A percentile compares a stretch with the other conserved stretches of the same genome.
phyloP scores from a whole-genome alignment of 2,329 filamentous ascomycete species.

The Xylaria sp. region DNA sequence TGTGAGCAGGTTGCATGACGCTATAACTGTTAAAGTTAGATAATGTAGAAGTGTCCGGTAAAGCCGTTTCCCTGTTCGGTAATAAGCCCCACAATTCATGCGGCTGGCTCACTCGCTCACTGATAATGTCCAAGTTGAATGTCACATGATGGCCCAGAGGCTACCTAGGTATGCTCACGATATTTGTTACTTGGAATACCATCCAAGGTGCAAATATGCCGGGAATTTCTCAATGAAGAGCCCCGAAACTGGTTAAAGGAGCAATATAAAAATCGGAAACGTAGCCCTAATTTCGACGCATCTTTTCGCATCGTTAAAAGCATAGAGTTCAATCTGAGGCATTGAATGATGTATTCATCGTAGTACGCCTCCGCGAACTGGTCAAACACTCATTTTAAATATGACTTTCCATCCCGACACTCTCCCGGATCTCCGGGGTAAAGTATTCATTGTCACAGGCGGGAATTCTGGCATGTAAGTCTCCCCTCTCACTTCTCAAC shows the following conservation, averaged over 20 bases:
- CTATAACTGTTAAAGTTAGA: too few relatives aligned
- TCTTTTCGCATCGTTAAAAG: slow-evolving; percentile 28
- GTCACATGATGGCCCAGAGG: slow-evolving; percentile 8
- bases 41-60: too few relatives aligned
- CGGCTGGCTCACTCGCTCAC: slow-evolving; percentile 37
- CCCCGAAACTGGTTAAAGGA: not conserved
- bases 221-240: not conserved
- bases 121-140: slow-evolving; percentile 25
- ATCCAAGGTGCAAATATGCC: not conserved
- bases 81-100: slow-evolving; percentile 30
- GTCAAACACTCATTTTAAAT: slow-evolving; percentile 24
- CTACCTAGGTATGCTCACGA: slow-evolving; percentile 37
- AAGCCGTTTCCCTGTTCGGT: too few relatives aligned
- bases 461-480: slow-evolving; percentile 53
- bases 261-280: slow-evolving; percentile 9
- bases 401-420: slow-evolving; percentile 48
- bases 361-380: slow-evolving; percentile 27
- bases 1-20: too few relatives aligned
- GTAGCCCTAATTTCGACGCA: slow-evolving; percentile 25
- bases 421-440: slow-evolving; percentile 50
- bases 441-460: slow-evolving; percentile 52
- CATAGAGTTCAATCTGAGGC: slow-evolving; percentile 27
- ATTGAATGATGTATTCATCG: slow-evolving; percentile 11
- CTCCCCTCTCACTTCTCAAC: slow-evolving; percentile 18
- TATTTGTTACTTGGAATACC: slow-evolving; percentile 29